Percentiles rank a stretch among this genome's conserved stretches.
phyloP scores from a whole-genome alignment of 2,329 filamentous ascomycete species.

The Aspergillus aculeatinus region DNA sequence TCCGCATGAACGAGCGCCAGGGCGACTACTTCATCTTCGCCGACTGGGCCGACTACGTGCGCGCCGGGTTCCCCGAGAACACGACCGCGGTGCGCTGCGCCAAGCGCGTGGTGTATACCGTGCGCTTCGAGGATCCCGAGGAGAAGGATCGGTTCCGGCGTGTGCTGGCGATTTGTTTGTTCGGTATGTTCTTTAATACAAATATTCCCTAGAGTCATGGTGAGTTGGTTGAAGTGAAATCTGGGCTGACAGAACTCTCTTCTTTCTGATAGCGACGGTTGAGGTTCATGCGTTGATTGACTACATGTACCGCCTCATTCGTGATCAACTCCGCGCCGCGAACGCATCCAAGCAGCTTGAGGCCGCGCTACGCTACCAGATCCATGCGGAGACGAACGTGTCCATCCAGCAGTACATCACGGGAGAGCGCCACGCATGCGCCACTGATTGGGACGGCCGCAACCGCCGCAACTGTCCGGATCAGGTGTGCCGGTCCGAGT shows the following conservation, averaged over 20 bases:
- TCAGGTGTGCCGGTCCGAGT: constrained; percentile 26
- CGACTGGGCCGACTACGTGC: constrained; percentile 23
- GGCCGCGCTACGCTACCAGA: constrained; percentile 24
- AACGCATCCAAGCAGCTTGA: constrained; percentile 20
- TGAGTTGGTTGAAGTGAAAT: too few species aligned
- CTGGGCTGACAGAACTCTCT: not conserved
- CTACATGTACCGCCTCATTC: constrained; percentile 37
- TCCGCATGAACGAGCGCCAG: constrained; percentile 21
- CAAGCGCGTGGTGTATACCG: constrained; percentile 16
- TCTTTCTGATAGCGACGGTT: constrained; percentile 22
- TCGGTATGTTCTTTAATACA: constrained; percentile 22
- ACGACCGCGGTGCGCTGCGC: constrained; percentile 24
- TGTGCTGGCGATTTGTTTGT: constrained; percentile 32
- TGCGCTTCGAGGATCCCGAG: constrained; percentile 25
- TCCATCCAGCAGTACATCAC: constrained; percentile 15
- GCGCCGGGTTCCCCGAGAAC: constrained; percentile 13
- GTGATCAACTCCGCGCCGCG: constrained; percentile 28
- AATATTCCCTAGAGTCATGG: too few species aligned
- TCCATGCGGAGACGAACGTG: constrained; percentile 25
- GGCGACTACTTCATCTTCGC: constrained; percentile 41
- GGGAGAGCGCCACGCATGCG: constrained; percentile 31
- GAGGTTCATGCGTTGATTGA: constrained; percentile 26
- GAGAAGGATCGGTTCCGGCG: constrained; percentile 38
- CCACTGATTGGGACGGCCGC: constrained; percentile 33
- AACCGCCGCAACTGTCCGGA: constrained; percentile 28